These are phyloP conservation scores for Lipomyces starkeyi DNA, from an alignment of 805 yeast species.

Conservation along the genomic window DNA sequence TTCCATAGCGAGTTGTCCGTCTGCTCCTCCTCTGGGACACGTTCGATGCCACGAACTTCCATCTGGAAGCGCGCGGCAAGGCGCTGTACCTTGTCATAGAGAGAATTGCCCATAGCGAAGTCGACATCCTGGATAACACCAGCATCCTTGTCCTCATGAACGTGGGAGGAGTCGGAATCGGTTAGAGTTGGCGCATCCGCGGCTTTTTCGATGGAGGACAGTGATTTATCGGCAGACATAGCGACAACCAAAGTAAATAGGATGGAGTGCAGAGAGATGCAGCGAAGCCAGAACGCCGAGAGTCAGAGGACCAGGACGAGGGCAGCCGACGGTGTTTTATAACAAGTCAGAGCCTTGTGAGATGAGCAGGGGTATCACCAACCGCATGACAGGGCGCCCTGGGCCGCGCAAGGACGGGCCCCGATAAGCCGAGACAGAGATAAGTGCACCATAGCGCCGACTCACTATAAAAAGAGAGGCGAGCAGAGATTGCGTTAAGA, in stretches of 20 bases:
- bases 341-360: too few relatives aligned
- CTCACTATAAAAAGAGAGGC: too few relatives aligned
- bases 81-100: neutral
- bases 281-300: neutral
- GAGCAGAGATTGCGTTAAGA: too few relatives aligned
- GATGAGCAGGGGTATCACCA: too few relatives aligned
- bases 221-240: neutral
- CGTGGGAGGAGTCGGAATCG: neutral
- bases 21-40: conserved; percentile 78
- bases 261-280: neutral
- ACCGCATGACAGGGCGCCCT: too few relatives aligned
- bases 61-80: conserved; percentile 6
- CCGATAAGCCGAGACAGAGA: too few relatives aligned
- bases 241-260: neutral
- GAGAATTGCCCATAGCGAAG: neutral
- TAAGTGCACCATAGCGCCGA: too few relatives aligned
- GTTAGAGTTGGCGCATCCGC: neutral
- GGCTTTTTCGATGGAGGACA: neutral
- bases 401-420: too few relatives aligned
- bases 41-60: conserved; percentile 79
- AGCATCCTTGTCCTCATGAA: neutral
- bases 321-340: too few relatives aligned
- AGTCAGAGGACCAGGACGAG: too few relatives aligned
- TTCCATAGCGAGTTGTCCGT: conserved; percentile 66
- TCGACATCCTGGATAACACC: neutral